Base-by-base conservation (phyloP, 1,139 yeast species). In the Scheffersomyces quercinus region DNA sequence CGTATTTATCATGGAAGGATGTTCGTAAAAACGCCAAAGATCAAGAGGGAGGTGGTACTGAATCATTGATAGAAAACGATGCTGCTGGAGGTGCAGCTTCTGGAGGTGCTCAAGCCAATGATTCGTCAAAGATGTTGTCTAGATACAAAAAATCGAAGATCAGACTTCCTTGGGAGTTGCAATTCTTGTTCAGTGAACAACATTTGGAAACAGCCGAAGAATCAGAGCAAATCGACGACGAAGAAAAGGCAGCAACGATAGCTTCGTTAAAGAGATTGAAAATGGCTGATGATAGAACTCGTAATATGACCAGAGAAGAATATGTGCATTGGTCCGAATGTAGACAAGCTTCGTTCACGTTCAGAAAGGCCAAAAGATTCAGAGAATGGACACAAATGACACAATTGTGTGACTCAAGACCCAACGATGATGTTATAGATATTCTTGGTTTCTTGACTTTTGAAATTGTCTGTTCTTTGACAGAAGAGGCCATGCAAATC, bases 261-360 rank as follows among this genome's bases (percentile, higher is more conserved):
- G 96, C 96, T 0, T 88, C 96, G 12, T 70, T 90, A 62, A 90
- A 90, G 61, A 72, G 98, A 47, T 75, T 93, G 53, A 90, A 90
- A 59, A 84, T 82, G 70, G 98, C 98, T 3, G 99, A 93, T 64
- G 97, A 93, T 46, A 75, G 99, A 52, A 93, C 99, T 0, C 81
- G 76, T 53, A 81, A 86, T 52, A 95, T 93, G 99, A 93, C 99
- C 0, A 83, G 85, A 56, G 97, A 93, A 58, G 99, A 93, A 62
- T 93, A 93, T 56, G 99, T 91, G 13, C 99, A 95, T 63, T 93
- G 98, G 97, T 87, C 96, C 11, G 99, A 93, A 61, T 93, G 99
- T 67, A 81, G 99, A 52, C 99, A 93, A 63, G 99, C 99, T 1
- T 85, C 95, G 44, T 95, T 93, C 61, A 95, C 99, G 0, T 93